These are phyloP conservation scores for Thraustochytrium striatum DNA, from an alignment of 352 stramenopile genomes.

Conservation along the genomic window DNA sequence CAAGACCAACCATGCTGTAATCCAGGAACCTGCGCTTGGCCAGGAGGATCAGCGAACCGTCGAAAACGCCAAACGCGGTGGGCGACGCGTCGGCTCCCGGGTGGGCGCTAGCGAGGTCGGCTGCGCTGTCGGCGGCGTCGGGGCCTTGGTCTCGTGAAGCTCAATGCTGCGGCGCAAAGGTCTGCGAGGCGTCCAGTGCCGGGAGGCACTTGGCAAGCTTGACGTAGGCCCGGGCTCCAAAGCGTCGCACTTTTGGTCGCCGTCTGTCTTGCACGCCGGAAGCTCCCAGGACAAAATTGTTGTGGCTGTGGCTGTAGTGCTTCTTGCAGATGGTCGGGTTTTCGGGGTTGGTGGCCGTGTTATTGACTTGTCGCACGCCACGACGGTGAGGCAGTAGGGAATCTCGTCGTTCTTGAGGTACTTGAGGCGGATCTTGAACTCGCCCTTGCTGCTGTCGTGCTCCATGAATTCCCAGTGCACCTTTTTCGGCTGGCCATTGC, in stretches of 20 bases:
- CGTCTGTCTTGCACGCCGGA: too few relatives aligned
- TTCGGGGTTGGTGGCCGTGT: not conserved
- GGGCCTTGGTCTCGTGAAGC: too few relatives aligned
- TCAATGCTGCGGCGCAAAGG: too few relatives aligned
- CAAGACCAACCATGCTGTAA: too few relatives aligned
- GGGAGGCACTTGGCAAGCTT: conserved; percentile 17
- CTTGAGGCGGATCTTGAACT: not conserved
- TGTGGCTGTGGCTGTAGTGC: not conserved
- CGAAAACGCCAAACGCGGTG: too few relatives aligned
- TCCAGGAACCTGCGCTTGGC: too few relatives aligned
- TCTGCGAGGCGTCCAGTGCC: not conserved
- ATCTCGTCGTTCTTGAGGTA: not conserved
- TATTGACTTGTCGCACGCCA: not conserved
- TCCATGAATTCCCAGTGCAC: not conserved
- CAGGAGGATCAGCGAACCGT: too few relatives aligned
- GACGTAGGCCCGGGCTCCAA: conserved; percentile 8
- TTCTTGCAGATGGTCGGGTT: conserved; percentile 10
- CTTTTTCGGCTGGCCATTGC: not conserved
- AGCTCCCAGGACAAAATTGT: too few relatives aligned
- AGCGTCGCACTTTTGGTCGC: not conserved
- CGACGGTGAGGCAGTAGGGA: conserved; percentile 23
- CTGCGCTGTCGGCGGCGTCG: not conserved
- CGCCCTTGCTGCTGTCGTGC: not conserved
- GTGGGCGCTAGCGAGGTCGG: not conserved
- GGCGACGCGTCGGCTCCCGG: not conserved